Conservation (phyloP, 345 rosid species). For the Salix brachista region DNA sequence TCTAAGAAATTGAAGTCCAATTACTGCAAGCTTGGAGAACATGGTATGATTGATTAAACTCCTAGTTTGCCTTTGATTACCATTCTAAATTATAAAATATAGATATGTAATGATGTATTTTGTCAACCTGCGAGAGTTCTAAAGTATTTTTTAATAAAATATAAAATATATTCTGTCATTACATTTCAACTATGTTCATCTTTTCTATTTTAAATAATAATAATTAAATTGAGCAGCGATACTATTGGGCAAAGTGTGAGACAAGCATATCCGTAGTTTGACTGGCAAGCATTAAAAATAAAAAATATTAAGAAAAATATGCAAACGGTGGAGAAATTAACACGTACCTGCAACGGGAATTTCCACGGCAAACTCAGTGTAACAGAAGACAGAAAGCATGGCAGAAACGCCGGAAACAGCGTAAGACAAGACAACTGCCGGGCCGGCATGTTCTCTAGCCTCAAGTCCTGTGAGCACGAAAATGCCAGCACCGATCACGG, state of each 20-base stretch:
- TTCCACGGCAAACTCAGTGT: conserved; percentile 14
- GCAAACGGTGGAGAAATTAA: neutral
- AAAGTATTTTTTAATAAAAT: no score
- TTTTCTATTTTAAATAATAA: no score
- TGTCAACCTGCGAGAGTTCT: no score
- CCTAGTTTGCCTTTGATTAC: no score
- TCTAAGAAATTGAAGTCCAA: neutral
- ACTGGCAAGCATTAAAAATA: neutral
- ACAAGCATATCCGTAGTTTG: neutral
- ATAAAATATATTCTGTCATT: no score
- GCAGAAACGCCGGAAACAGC: conserved; percentile 12
- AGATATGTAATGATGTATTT: no score
- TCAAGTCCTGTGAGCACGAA: conserved; percentile 1
- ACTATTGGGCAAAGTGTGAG: neutral
- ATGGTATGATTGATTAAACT: no score
- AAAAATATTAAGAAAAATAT: neutral
- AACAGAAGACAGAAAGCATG: conserved; percentile 14
- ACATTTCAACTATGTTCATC: no score
- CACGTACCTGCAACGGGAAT: neutral
- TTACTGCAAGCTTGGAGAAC: no score
- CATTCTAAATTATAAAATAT: no score
- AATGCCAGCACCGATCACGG: conserved; percentile 3
- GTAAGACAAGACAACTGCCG: conserved; percentile 11
- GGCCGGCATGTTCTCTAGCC: neutral
- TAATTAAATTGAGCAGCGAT: neutral